Conservation (phyloP, 2,329 filamentous ascomycete species). For the Diaporthe sp. region DNA sequence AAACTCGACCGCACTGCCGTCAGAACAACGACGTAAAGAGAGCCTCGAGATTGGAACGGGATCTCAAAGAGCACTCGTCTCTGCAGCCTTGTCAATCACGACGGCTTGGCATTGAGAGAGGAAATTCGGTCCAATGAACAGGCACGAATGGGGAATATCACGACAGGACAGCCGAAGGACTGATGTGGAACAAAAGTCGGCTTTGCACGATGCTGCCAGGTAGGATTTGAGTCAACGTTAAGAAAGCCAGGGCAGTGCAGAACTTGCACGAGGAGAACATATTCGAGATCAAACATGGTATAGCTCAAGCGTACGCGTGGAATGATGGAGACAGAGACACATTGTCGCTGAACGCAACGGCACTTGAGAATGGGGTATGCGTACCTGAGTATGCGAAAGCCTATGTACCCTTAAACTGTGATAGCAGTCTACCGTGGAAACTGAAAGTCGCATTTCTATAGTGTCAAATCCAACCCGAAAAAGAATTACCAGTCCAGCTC, state of each 20-base stretch:
- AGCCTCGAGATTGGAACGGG: background rate
- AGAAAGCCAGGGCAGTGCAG: background rate
- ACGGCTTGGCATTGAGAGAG: background rate
- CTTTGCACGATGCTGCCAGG: background rate
- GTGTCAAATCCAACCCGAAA: background rate
- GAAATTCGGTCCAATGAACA: background rate
- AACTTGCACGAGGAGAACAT: background rate
- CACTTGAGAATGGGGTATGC: background rate
- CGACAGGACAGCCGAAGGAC: too few species aligned
- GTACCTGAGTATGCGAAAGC: background rate
- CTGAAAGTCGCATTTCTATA: background rate
- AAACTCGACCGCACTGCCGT: too few species aligned
- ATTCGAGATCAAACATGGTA: background rate
- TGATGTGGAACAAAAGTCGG: background rate
- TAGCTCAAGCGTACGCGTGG: background rate
- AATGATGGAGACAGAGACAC: background rate
- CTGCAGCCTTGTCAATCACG: too few species aligned
- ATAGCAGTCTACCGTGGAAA: background rate
- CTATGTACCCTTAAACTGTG: background rate
- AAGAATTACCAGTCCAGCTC: conserved; percentile 33
- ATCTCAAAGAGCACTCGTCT: background rate
- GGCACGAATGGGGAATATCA: background rate
- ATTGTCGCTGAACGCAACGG: background rate
- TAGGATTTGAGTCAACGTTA: background rate
- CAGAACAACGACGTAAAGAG: background rate